phyloP scores from a whole-genome alignment of 306 rosid genomes.

The Acacia confusa region DNA sequence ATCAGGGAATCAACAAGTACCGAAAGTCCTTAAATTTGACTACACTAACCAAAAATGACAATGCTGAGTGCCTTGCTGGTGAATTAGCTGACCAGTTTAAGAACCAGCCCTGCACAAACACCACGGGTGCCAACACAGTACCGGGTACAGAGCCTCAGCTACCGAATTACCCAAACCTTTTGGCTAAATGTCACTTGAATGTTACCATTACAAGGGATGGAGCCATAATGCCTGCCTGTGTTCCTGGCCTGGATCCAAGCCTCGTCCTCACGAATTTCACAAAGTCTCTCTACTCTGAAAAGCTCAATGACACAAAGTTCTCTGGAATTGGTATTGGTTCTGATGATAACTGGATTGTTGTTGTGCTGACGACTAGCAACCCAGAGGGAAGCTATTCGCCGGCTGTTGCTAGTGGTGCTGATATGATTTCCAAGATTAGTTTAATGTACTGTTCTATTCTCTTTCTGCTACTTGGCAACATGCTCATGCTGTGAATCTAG shows the following conservation, averaged over 20 bases:
- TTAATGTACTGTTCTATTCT: constrained; percentile 45
- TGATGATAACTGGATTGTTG: constrained; percentile 80
- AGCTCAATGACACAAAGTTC: constrained; percentile 71
- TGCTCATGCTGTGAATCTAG: constrained; percentile 45
- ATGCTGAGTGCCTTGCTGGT: constrained; percentile 81
- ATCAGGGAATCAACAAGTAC: constrained; percentile 66
- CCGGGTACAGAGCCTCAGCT: constrained; percentile 85
- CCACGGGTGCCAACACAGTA: constrained; percentile 84
- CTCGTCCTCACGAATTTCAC: constrained; percentile 84
- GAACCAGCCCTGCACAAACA: constrained; percentile 80
- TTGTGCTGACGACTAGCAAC: constrained; percentile 71
- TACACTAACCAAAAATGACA: constrained; percentile 53
- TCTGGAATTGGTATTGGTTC: constrained; percentile 82
- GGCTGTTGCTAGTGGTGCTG: constrained; percentile 38
- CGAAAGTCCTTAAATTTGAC: constrained; percentile 64
- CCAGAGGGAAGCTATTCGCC: constrained; percentile 74
- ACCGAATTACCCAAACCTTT: constrained; percentile 56
- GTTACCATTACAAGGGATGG: constrained; percentile 88
- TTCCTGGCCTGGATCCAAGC: constrained; percentile 63
- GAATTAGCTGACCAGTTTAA: constrained; percentile 75
- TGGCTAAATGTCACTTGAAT: constrained; percentile 76
- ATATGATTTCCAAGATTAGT: constrained; percentile 41
- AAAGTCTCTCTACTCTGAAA: constrained; percentile 61
- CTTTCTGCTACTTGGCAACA: constrained; percentile 43
- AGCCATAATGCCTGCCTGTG: constrained; percentile 72